phyloP scores from a whole-genome alignment of 1,284 basidiomycete species.

The Pterulicium gracile region DNA sequence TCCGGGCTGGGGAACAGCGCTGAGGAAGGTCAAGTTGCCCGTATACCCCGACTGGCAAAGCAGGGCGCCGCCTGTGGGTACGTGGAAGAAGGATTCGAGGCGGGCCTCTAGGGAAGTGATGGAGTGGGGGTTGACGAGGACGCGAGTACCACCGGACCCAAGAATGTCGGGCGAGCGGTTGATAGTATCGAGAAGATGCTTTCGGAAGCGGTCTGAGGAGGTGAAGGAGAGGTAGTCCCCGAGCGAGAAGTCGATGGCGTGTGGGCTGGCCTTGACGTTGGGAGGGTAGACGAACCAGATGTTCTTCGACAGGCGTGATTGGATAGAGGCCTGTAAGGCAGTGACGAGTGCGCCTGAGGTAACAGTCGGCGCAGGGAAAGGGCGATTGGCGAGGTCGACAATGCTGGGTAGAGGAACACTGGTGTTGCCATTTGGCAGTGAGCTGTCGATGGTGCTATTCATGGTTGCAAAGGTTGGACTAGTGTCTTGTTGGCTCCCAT shows the following conservation, averaged over 20 bases:
- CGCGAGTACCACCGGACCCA: slow-evolving; percentile 85
- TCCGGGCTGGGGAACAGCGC: slow-evolving; percentile 67
- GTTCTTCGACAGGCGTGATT: too few relatives aligned
- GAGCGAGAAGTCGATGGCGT: slow-evolving; percentile 85
- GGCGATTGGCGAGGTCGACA: too few relatives aligned
- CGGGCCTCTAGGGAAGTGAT: slow-evolving; percentile 65
- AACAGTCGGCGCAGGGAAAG: too few relatives aligned
- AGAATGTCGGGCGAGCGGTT: slow-evolving; percentile 46
- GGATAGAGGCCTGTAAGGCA: too few relatives aligned
- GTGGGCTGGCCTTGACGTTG: too few relatives aligned
- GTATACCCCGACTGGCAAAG: slow-evolving; percentile 95
- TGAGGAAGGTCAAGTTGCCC: slow-evolving; percentile 86
- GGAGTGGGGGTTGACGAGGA: slow-evolving; percentile 69
- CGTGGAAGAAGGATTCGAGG: slow-evolving; percentile 52
- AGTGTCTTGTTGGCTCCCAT: too few relatives aligned
- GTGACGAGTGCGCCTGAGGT: too few relatives aligned
- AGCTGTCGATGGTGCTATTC: too few relatives aligned
- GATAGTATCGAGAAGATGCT: slow-evolving; percentile 43
- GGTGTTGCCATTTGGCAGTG: too few relatives aligned
- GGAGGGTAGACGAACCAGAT: too few relatives aligned
- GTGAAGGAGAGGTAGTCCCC: slow-evolving; percentile 94
- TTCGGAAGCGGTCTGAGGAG: slow-evolving; percentile 24
- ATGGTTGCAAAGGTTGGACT: too few relatives aligned
- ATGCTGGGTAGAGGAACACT: too few relatives aligned
- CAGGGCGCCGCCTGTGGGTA: slow-evolving; percentile 60